Evolutionary conservation across 78 protist genomes (phyloP), one percentile per base, ranked within the genome.

Genomic region (Speleostelium caveatum): DNA sequence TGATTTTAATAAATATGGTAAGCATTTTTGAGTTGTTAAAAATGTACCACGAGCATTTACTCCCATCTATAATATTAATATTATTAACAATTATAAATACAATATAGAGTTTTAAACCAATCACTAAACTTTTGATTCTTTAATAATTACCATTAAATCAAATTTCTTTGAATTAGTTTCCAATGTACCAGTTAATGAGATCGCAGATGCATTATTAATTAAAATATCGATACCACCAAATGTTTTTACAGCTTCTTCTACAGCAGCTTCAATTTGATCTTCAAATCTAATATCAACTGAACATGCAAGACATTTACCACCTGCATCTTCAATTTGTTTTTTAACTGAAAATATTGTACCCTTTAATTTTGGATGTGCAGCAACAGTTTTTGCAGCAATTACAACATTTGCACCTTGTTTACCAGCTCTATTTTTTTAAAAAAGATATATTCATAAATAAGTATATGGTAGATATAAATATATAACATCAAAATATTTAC

Each of bases 221-320:
- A 94, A 62, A n/a, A 95, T 87, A 86, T 96, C 98, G 19, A 96
- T 93, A 61, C 98, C 96, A 39, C 96, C 96, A 60, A 95, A 96
- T 60, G 53, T 55, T 28, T 75, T 69, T 30, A 93, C 96, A 22
- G 95, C 96, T 24, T 39, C 32, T 32, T 76, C 53, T 45, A 96
- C 95, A n/a, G 97, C 96, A n/a, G 1, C 72, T 49, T 79, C 83
- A 36, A 96, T 86, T 35, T 83, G 89, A 30, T 83, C 75, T 49
- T 96, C 96, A 59, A 36, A 30, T 66, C 97, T 72, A 28, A 96
- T 86, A 73, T 96, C 97, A 33, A 67, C 61, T 1, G 59, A 45
- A 16, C 75, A 75, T 32, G 95, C 89, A 16, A 83, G 49, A 53
- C 95, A 78, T 72, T 73, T 55, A 32, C 72, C 95, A 73, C 95